Conservation (phyloP, 2,329 filamentous ascomycete species). For the Fusarium globosum region DNA sequence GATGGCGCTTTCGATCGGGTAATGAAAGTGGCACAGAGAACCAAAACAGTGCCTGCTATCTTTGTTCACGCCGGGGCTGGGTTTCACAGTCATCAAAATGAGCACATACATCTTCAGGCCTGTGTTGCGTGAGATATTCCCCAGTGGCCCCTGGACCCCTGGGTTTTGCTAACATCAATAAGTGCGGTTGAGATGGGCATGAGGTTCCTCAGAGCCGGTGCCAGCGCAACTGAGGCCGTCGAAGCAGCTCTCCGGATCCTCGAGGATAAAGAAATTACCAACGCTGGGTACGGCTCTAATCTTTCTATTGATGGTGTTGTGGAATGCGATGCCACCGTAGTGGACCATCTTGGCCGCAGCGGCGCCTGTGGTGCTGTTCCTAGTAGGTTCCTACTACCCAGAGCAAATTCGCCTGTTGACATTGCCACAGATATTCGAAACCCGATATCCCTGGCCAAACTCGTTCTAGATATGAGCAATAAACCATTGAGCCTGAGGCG, state of each 20-base stretch:
- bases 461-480: conserved; percentile 82
- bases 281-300: conserved; percentile 96
- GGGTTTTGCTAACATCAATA: conserved; percentile 51
- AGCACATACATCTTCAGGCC: conserved; percentile 83
- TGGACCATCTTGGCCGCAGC: conserved; percentile 90
- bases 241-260: conserved; percentile 88
- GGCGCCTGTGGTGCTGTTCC: conserved; percentile 92
- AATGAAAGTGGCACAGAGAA: conserved; percentile 50
- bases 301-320: conserved; percentile 89
- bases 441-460: conserved; percentile 86
- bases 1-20: conserved; percentile 58
- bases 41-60: conserved; percentile 72
- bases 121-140: conserved; percentile 80
- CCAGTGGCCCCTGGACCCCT: neutral
- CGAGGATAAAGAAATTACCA: conserved; percentile 95
- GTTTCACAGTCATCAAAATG: conserved; percentile 90
- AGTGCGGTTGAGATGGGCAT: conserved; percentile 89
- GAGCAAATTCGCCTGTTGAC: neutral
- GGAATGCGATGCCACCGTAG: conserved; percentile 93
- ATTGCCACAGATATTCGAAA: conserved; percentile 82
- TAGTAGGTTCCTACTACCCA: conserved; percentile 67
- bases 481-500: conserved; percentile 83
- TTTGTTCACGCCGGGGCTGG: conserved; percentile 97
- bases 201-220: conserved; percentile 81
- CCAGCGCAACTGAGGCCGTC: conserved; percentile 85